phyloP scores from a whole-genome alignment of 2,329 filamentous ascomycete species.

The Xylaria sp. region DNA sequence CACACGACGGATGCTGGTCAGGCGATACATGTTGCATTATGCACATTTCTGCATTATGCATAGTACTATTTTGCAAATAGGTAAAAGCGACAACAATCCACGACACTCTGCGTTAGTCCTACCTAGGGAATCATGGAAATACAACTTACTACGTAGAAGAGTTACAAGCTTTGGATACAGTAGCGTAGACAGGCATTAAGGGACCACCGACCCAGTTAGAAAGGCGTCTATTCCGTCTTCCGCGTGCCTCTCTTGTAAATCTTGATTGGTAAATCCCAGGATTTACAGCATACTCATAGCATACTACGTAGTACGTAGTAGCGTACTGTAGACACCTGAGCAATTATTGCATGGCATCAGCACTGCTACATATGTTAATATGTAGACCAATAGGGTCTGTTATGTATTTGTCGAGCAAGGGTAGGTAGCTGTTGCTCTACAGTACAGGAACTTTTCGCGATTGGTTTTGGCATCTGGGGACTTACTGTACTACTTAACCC shows the following conservation, averaged over 20 bases:
- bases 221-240: slow-evolving; percentile 11
- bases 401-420: background rate
- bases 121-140: no score
- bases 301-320: no score
- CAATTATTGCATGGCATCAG: background rate
- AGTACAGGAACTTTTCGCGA: background rate
- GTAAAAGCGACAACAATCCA: no score
- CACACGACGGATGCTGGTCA: no score
- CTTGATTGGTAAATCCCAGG: slow-evolving; percentile 9
- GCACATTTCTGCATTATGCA: no score
- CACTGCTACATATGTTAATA: slow-evolving; percentile 3
- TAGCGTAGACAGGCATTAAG: no score
- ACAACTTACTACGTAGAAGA: no score
- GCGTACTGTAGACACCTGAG: no score
- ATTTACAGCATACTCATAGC: slow-evolving; percentile 7
- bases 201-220: background rate
- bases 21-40: no score
- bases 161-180: no score
- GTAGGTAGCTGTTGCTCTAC: background rate
- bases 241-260: slow-evolving; percentile 10
- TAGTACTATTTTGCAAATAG: no score
- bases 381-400: background rate
- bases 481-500: slow-evolving; percentile 10
- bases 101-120: no score
- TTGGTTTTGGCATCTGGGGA: slow-evolving; percentile 4